Conservation (phyloP, 129 eudicot genomes). For the Deinandra increscens region DNA sequence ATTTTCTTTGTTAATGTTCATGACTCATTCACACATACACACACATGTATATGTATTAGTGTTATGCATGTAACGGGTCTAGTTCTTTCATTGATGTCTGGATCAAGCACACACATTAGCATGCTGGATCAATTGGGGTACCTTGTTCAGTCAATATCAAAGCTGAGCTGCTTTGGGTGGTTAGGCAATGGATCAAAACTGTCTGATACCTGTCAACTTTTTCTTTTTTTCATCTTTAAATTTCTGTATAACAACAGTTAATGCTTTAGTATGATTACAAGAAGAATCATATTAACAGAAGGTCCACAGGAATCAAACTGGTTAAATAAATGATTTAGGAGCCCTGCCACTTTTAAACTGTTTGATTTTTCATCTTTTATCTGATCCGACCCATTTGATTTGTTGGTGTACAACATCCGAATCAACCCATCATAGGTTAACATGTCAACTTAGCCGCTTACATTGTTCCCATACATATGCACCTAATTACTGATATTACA, state of each 20-base stretch:
- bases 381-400: background rate
- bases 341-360: background rate
- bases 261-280: background rate
- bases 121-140: background rate
- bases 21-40: background rate
- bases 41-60: background rate
- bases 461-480: background rate
- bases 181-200: background rate
- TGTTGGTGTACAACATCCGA: background rate
- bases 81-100: background rate
- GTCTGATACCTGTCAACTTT: background rate
- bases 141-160: background rate
- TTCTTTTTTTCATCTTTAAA: background rate
- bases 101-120: background rate
- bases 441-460: background rate
- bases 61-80: background rate
- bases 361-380: background rate
- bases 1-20: background rate
- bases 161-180: background rate
- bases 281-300: background rate
- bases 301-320: background rate
- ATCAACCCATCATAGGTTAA: background rate
- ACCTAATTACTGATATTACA: slow-evolving; percentile 1
- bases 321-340: slow-evolving; percentile 1
- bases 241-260: background rate